Percentiles rank a stretch among this genome's conserved stretches.
These are phyloP conservation scores for Trichoderma erinaceum DNA, from an alignment of 495 filamentous ascomycete genomes.

Conservation along the genomic window DNA sequence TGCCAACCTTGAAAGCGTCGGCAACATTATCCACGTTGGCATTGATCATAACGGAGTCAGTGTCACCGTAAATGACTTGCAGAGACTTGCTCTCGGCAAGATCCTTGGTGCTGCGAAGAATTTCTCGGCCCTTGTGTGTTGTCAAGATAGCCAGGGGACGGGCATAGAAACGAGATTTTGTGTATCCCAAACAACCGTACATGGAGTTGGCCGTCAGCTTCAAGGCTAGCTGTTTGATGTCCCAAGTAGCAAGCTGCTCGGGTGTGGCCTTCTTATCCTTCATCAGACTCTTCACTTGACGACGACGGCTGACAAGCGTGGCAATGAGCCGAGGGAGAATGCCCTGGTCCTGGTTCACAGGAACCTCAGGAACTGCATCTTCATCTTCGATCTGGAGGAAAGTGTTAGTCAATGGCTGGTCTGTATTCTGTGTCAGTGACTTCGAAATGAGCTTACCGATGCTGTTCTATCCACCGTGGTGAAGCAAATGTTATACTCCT, in stretches of 20 bases:
- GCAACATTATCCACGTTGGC: slow-evolving; percentile 91
- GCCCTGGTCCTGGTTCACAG: slow-evolving; percentile 62
- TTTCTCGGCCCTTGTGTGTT: slow-evolving; percentile 95
- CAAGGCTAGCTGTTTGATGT: slow-evolving; percentile 93
- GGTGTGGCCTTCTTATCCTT: slow-evolving; percentile 82
- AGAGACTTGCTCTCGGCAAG: slow-evolving; percentile 82
- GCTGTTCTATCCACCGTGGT: slow-evolving; percentile 80
- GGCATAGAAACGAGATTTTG: slow-evolving; percentile 92
- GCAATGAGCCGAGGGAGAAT: slow-evolving; percentile 86
- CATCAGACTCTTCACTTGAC: slow-evolving; percentile 92
- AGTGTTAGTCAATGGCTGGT: neutral
- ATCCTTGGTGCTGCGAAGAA: slow-evolving; percentile 90
- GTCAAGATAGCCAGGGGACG: slow-evolving; percentile 91
- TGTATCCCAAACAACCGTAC: slow-evolving; percentile 97
- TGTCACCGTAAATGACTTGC: slow-evolving; percentile 96
- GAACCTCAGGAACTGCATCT: slow-evolving; percentile 67
- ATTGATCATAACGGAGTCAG: slow-evolving; percentile 99
- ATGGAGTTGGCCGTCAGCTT: slow-evolving; percentile 99
- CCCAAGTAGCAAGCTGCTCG: slow-evolving; percentile 89
- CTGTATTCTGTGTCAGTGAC: slow-evolving; percentile 19
- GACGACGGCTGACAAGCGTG: slow-evolving; percentile 78
- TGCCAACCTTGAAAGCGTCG: slow-evolving; percentile 81
- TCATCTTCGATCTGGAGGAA: slow-evolving; percentile 64
- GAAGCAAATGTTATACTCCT: slow-evolving; percentile 99
- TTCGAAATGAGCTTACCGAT: slow-evolving; percentile 38